Evolutionary conservation across 2,329 filamentous ascomycete species (phyloP).

Genomic region (Geosmithia putterillii): DNA sequence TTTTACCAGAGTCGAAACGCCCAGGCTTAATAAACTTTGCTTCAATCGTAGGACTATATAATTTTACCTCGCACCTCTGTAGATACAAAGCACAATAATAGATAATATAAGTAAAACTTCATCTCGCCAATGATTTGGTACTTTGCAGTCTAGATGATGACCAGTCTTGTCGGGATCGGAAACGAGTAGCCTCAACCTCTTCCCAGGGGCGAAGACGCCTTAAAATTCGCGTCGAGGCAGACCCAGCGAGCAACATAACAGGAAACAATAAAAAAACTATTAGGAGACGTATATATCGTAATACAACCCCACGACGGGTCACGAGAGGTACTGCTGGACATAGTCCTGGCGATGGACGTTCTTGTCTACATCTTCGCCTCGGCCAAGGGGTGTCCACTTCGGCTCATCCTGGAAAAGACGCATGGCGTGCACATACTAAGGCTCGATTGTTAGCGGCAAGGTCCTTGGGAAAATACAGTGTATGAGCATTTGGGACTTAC

Average conservation of each 20-base stretch:
- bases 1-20: no score
- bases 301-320: neutral
- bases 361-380: conserved; percentile 60
- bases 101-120: no score
- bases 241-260: neutral
- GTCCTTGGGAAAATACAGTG: neutral
- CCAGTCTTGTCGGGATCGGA: neutral
- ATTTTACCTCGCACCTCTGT: no score
- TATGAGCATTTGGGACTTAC: conserved; percentile 37
- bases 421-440: conserved; percentile 91
- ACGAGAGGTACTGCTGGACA: conserved; percentile 34
- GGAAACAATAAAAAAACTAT: neutral
- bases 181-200: neutral
- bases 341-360: conserved; percentile 77
- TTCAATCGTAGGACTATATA: no score
- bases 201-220: neutral
- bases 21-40: no score
- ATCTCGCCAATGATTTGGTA: no score
- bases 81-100: no score
- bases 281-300: neutral
- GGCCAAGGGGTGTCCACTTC: conserved; percentile 92
- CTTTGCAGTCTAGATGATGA: no score
- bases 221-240: neutral
- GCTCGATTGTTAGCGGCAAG: neutral
- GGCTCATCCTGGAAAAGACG: conserved; percentile 95